These are phyloP conservation scores for Phytophthora nicotianae DNA, from an alignment of 352 stramenopile genomes.

Conservation along the genomic window DNA sequence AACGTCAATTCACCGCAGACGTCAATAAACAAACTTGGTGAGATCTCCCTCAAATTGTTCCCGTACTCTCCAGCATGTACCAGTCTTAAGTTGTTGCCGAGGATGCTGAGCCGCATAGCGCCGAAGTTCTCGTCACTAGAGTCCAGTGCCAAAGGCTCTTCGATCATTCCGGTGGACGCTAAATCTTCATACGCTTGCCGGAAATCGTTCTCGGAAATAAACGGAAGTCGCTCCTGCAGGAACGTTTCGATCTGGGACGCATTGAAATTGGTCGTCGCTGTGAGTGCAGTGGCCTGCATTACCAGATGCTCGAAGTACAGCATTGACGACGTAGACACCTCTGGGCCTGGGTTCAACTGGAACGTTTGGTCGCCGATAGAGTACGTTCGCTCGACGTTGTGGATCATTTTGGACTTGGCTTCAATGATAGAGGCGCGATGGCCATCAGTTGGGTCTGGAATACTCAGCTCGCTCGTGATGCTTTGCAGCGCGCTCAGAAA, in stretches of 20 bases:
- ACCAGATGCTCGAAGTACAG: constrained; percentile 36
- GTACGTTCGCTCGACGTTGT: constrained; percentile 35
- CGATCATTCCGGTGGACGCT: constrained; percentile 15
- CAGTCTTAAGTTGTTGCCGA: constrained; percentile 37
- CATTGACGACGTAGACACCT: constrained; percentile 32
- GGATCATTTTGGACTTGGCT: constrained; percentile 32
- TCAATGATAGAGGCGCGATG: constrained; percentile 32
- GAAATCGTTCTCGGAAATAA: constrained; percentile 17
- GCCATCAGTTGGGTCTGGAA: constrained; percentile 27
- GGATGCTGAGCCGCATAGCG: constrained; percentile 35
- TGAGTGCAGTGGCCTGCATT: constrained; percentile 24
- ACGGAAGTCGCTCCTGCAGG: constrained; percentile 24
- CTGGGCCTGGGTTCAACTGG: constrained; percentile 25
- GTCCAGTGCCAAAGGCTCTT: constrained; percentile 31
- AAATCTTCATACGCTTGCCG: constrained; percentile 32
- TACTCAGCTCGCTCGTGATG: constrained; percentile 14
- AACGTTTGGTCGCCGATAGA: constrained; percentile 32
- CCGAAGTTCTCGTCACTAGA: constrained; percentile 50
- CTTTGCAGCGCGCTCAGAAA: constrained; percentile 5
- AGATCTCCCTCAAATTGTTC: constrained; percentile 18
- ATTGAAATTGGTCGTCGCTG: constrained; percentile 29
- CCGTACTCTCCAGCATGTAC: constrained; percentile 29
- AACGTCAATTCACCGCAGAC: constrained; percentile 19
- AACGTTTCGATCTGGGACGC: constrained; percentile 28
- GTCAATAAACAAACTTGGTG: constrained; percentile 9